Evolutionary conservation across 352 stramenopile species (phyloP), one percentile per base, ranked within the genome.

Genomic region (Globisporangium emineosum): DNA sequence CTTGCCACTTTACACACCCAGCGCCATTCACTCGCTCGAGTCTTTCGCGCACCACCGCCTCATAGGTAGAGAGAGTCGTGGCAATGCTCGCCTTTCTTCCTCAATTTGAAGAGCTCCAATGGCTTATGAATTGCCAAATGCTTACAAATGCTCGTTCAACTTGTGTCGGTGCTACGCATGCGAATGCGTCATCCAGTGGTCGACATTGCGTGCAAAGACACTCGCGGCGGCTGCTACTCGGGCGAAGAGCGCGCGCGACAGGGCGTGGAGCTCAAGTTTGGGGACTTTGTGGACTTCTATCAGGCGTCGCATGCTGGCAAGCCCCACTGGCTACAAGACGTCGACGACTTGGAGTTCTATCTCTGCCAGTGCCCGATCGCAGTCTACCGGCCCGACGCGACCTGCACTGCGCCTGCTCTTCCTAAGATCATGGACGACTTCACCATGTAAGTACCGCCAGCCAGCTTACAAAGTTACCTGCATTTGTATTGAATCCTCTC

Each of bases 311-410:
- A 75, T 35, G 67, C 23, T 1, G 76, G 67, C 2, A 54, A 71
- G 25, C 17, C 59, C 10, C 87, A 95, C 67, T 95, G 87, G 87
- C 67, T 95, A n/a, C 66, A 74, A 10, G 73, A 72, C 15, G 77
- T 92, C 19, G 77, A 86, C 37, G 79, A 82, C n/a, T 70, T 95
- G 4, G 75, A 93, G 35, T 93, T 95, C 69, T 94, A 92, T 54
- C 62, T 95, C 23, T 90, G 83, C 29, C 87, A 95, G 57, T 94
- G 83, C 45, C 83, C 87, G 17, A 89, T 93, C 50, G 84, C 73
- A 45, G 76, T 90, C 6, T 59, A 53, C 23, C 78, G 79, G 23
- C 71, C 82, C 21, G 76, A 88, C 64, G 70, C 66, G 9, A 85
- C 76, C 9, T 85, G 72, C 66, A 60, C 63, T 15, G 60, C 67